Base-by-base conservation (phyloP, 345 rosid species). In the Microthlaspi erraticum region DNA sequence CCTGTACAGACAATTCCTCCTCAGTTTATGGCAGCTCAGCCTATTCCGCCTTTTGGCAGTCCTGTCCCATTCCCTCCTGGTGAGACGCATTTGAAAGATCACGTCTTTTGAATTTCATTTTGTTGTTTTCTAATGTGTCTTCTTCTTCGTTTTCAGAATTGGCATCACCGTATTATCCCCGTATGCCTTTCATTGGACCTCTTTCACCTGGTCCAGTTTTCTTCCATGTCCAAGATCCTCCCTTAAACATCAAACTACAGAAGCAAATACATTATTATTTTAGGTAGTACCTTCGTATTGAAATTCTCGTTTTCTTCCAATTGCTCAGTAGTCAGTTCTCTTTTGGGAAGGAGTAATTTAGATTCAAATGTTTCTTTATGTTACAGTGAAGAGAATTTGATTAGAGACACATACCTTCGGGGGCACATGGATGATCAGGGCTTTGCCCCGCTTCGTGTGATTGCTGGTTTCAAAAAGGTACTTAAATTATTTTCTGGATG, bases 351-450 rank as follows among this genome's bases (percentile, higher is more conserved):
- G 68, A 55, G 33, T 46, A 14, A 62, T 54, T 68, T 62, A 37
- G 60, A 63, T 56, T 61, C 20, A 17, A 55, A 63, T 64, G 14
- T 70, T 55, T 48, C 1, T 68, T 77, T 29, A 76, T 76, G 8
- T 57, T 87, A 82, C 91, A 93, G 98, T 81, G 78, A 82, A 53
- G 92, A 85, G 31, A 93, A 93, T 84, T 82, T 93, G 81, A 71
- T 85, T 66, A 83, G 67, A 74, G 98, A 93, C 79, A 74, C 62
- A 60, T 93, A 65, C 84, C 83, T 93, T 87, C 87, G 97, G 68
- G 80, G 64, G 72, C 80, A 76, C 71, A 93, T 93, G 98, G 94
- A 93, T 86, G 89, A 83, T 7, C 87, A 88, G 64, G 98, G 98
- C 57, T 93, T 90, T 93, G 92, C 81, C 74, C 81, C 87, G 10